Conservation (phyloP, 2,329 filamentous ascomycete species). For the Cryphonectria carpinicola region DNA sequence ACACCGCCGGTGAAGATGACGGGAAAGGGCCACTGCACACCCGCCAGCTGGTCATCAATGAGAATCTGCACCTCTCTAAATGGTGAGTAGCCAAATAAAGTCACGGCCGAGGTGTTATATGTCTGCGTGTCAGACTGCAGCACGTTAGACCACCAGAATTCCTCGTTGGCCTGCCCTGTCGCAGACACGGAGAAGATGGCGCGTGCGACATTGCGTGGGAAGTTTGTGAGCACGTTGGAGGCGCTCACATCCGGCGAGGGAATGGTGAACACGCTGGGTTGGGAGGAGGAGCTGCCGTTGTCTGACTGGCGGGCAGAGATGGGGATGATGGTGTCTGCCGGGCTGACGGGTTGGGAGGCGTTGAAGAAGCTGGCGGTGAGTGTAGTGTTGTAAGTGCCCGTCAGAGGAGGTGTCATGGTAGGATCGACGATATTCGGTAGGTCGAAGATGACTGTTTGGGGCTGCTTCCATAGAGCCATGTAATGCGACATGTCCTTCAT, state of each 20-base stretch:
- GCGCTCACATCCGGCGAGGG: constrained; percentile 60
- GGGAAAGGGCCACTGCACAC: constrained; percentile 80
- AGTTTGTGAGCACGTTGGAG: constrained; percentile 53
- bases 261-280: constrained; percentile 68
- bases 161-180: constrained; percentile 75
- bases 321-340: constrained; percentile 70
- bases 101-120: constrained; percentile 58
- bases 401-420: constrained; percentile 41
- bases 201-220: constrained; percentile 69
- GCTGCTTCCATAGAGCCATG: constrained; percentile 58
- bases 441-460: constrained; percentile 69
- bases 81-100: constrained; percentile 68
- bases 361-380: constrained; percentile 60
- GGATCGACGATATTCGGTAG: constrained; percentile 64
- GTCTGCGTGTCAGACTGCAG: constrained; percentile 61
- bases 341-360: constrained; percentile 41
- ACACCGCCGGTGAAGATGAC: constrained; percentile 82
- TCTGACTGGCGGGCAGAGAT: constrained; percentile 60
- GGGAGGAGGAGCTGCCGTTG: constrained; percentile 42
- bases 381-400: constrained; percentile 63
- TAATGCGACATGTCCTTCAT: constrained; percentile 69
- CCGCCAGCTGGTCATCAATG: constrained; percentile 73
- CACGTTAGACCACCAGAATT: constrained; percentile 86
- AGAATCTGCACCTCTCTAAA: constrained; percentile 78
- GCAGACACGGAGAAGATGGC: constrained; percentile 76